These are phyloP conservation scores for Aspergillus neotritici DNA, from an alignment of 2,329 filamentous ascomycete genomes.

Conservation along the genomic window DNA sequence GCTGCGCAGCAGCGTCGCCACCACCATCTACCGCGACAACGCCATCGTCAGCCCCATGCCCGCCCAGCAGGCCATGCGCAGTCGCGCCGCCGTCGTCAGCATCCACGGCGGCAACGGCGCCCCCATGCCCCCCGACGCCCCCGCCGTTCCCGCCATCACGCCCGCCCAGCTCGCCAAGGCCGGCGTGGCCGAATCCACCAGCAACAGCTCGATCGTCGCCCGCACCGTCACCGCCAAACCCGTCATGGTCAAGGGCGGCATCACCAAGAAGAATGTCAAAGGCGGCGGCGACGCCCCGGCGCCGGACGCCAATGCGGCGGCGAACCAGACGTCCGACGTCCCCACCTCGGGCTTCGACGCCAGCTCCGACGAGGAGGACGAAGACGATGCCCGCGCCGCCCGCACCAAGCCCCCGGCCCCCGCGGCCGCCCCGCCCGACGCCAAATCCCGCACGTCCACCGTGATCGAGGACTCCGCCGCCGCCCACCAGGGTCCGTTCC, in stretches of 20 bases:
- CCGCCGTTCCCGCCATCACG: conserved; percentile 69
- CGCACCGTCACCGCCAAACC: conserved; percentile 40
- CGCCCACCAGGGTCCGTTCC: conserved; percentile 24
- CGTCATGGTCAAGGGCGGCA: conserved; percentile 39
- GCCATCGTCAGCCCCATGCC: conserved; percentile 72
- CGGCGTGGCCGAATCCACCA: conserved; percentile 26
- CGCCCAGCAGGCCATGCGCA: conserved; percentile 78
- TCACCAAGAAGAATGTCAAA: conserved; percentile 30
- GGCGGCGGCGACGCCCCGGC: conserved; percentile 11
- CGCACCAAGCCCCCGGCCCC: conserved; percentile 14
- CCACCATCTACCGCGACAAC: conserved; percentile 89
- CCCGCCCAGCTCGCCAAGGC: conserved; percentile 38
- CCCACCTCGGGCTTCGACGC: conserved; percentile 29
- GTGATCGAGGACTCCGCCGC: conserved; percentile 26
- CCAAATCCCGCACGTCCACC: conserved; percentile 20
- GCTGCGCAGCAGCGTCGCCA: conserved; percentile 65
- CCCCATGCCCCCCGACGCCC: conserved; percentile 43
- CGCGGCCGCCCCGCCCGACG: conserved; percentile 17
- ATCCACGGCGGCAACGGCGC: conserved; percentile 66
- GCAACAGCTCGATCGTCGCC: conserved; percentile 41
- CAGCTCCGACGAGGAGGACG: conserved; percentile 28
- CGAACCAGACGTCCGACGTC: conserved; percentile 13
- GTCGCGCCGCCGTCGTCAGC: conserved; percentile 87
- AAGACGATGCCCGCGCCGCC: conserved; percentile 6
- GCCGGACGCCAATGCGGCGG: conserved; percentile 8